phyloP scores from a whole-genome alignment of 2,329 filamentous ascomycete genomes.

The Pezicula rhizophila region DNA sequence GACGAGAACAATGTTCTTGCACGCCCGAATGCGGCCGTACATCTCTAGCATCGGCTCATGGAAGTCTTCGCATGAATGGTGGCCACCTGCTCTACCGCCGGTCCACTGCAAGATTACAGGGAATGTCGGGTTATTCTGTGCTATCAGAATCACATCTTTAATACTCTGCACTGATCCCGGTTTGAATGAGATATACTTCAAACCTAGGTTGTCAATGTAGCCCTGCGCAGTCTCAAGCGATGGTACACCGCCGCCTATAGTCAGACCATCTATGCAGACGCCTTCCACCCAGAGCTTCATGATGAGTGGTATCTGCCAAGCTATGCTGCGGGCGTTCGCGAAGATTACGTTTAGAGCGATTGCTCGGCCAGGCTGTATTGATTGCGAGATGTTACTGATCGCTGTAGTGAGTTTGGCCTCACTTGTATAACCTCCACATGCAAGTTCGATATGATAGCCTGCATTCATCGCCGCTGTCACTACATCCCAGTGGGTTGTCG shows the following conservation, averaged over 20 bases:
- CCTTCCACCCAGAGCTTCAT: constrained; percentile 76
- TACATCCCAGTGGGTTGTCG: constrained; percentile 85
- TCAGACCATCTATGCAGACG: constrained; percentile 84
- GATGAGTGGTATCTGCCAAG: constrained; percentile 84
- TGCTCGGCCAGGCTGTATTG: constrained; percentile 75
- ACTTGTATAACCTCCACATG: constrained; percentile 84
- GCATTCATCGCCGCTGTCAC: constrained; percentile 89
- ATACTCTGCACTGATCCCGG: constrained; percentile 85
- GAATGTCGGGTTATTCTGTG: constrained; percentile 87
- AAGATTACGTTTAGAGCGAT: constrained; percentile 91
- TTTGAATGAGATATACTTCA: constrained; percentile 94
- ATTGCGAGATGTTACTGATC: constrained; percentile 76
- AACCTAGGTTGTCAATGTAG: constrained; percentile 85
- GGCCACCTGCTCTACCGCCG: constrained; percentile 85
- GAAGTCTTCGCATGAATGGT: constrained; percentile 94
- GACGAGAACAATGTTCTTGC: constrained; percentile 80
- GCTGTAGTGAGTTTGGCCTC: too few relatives aligned
- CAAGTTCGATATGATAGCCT: constrained; percentile 86
- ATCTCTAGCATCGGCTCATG: constrained; percentile 86
- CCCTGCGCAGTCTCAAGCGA: constrained; percentile 90
- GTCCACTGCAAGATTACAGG: constrained; percentile 95
- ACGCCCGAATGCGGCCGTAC: constrained; percentile 82
- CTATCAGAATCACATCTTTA: constrained; percentile 84
- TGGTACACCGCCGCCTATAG: constrained; percentile 91
- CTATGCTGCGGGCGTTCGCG: constrained; percentile 82